Percentiles rank a stretch among this genome's conserved stretches.
Conservation (phyloP, 495 filamentous ascomycete species). For the Neurospora tetraspora region DNA sequence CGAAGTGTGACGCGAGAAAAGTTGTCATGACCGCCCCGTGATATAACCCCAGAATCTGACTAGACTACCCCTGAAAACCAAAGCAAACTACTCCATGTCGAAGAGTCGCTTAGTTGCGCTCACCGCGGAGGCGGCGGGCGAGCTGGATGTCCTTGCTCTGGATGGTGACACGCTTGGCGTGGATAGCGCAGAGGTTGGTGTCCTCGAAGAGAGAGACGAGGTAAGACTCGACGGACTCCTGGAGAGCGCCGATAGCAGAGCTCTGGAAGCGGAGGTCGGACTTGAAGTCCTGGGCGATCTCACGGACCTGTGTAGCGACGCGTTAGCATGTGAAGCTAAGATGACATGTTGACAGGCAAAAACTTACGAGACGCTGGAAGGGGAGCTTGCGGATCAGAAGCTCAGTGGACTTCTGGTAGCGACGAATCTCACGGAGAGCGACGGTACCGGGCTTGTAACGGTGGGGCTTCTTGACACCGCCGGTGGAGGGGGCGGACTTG, state of each 20-base stretch:
- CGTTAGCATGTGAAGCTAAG: constrained; percentile 21
- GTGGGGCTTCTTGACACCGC: constrained; percentile 99
- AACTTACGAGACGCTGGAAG: constrained; percentile 90
- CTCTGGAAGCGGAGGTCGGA: constrained; percentile 99
- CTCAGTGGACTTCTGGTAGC: constrained; percentile 99
- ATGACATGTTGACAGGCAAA: constrained; percentile 3
- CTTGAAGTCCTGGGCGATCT: constrained; percentile 99
- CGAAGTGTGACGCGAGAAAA: constrained; percentile 16
- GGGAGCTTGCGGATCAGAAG: constrained; percentile 99
- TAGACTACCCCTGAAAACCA: constrained; percentile 3
- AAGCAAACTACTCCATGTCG: constrained; percentile 5
- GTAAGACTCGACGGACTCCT: constrained; percentile 99
- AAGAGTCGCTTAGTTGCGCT: constrained; percentile 52
- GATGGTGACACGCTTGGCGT: constrained; percentile 99
- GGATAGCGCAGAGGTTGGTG: constrained; percentile 99
- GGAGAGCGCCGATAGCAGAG: constrained; percentile 98
- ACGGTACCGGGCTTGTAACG: constrained; percentile 99
- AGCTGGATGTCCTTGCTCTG: constrained; percentile 95
- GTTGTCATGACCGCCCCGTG: constrained; percentile 23
- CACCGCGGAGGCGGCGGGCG: constrained; percentile 90
- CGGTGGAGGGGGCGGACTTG: constrained; percentile 48
- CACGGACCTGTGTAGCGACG: constrained; percentile 54
- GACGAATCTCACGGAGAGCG: constrained; percentile 99
- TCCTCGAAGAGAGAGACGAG: constrained; percentile 99
- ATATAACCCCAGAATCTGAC: constrained; percentile 11